Percentiles rank a stretch among this genome's conserved stretches.
Evolutionary conservation across 176 grass and related monocot genomes (phyloP).

Genomic region (Raddia guianensis): DNA sequence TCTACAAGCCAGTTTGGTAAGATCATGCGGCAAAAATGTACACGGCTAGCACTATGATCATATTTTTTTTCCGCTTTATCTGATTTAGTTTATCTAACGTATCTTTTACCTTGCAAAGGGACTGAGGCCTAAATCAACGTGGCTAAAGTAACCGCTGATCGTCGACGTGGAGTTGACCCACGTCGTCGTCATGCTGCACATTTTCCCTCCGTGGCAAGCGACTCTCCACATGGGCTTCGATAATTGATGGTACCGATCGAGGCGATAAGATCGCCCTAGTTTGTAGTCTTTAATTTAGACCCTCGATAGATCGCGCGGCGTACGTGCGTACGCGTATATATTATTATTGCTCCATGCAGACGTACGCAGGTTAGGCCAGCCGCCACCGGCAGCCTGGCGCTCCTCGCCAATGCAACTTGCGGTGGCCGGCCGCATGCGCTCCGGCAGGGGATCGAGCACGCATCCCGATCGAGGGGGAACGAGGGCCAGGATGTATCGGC

Average conservation of each 20-base stretch:
- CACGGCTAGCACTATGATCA: no score
- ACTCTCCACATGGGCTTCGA: conserved; percentile 28
- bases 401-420: neutral
- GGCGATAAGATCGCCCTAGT: conserved; percentile 32
- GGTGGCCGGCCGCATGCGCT: neutral
- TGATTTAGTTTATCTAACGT: no score
- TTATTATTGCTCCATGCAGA: neutral
- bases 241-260: conserved; percentile 24
- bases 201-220: neutral
- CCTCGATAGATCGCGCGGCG: neutral
- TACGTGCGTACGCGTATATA: neutral
- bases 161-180: neutral
- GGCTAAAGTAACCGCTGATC: neutral
- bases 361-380: no score
- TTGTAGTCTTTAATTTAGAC: no score
- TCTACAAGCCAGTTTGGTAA: neutral
- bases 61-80: no score
- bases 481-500: neutral
- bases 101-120: no score
- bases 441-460: neutral
- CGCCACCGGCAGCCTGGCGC: no score
- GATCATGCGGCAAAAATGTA: neutral
- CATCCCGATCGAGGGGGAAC: conserved; percentile 1
- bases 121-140: no score
- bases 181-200: neutral